phyloP scores from a whole-genome alignment of 768 basidiomycete species.

The Termitomyces sp. region DNA sequence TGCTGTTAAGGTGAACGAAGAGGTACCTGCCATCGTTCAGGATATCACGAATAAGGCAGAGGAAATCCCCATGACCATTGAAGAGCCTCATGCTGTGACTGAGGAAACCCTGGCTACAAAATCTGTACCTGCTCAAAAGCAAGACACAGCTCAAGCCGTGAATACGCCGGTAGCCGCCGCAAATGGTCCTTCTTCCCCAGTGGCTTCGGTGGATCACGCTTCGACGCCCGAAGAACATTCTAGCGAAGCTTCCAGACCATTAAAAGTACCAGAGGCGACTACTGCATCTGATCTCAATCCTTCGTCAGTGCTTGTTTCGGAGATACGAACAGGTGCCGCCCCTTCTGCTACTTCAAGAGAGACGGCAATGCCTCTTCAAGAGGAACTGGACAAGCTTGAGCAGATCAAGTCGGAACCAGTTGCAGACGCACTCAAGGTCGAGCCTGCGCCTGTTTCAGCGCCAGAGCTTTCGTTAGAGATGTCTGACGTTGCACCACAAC shows the following conservation, averaged over 20 bases:
- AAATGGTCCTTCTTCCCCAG: neutral
- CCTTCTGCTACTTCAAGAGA: neutral
- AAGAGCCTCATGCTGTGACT: neutral
- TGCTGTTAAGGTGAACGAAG: neutral
- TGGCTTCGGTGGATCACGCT: neutral
- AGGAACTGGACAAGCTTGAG: neutral
- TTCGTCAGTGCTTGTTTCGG: slow-evolving; percentile 2
- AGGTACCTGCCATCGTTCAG: slow-evolving; percentile 1
- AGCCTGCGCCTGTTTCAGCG: neutral
- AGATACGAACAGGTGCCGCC: neutral
- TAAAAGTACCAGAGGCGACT: slow-evolving; percentile 1
- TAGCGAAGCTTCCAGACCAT: neutral
- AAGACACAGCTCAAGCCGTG: neutral
- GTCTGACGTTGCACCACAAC: neutral
- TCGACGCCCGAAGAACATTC: neutral
- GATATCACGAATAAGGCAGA: slow-evolving; percentile 3
- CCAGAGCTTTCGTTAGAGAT: neutral
- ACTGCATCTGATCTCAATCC: slow-evolving; percentile 4
- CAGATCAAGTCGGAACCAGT: neutral
- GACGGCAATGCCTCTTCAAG: neutral
- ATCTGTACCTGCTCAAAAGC: neutral
- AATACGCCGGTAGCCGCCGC: neutral
- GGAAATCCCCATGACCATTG: neutral
- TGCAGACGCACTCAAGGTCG: neutral
- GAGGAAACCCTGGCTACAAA: neutral